A percentile compares a stretch with the other conserved stretches of the same genome.
These are phyloP conservation scores for Penicillium sp. DNA, from an alignment of 2,329 filamentous ascomycete genomes.

Conservation along the genomic window DNA sequence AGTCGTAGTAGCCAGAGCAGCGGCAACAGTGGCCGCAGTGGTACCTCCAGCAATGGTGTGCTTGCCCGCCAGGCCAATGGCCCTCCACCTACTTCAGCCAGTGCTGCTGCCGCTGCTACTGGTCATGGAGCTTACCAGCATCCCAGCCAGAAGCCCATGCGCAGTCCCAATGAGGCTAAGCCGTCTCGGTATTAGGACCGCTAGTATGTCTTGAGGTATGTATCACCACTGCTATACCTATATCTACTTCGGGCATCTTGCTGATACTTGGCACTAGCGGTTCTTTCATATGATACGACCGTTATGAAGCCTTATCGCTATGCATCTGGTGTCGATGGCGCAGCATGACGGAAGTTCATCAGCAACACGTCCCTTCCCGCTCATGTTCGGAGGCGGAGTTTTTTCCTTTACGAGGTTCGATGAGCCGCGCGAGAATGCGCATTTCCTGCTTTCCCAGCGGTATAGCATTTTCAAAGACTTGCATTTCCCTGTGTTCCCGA, in stretches of 20 bases:
- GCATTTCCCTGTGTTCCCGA: constrained; percentile 24
- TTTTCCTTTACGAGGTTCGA: constrained; percentile 20
- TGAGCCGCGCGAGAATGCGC: constrained; percentile 16
- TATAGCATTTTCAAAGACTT: constrained; percentile 22
- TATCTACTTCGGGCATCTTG: background rate
- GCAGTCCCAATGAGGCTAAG: constrained; percentile 14
- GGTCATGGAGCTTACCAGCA: constrained; percentile 9
- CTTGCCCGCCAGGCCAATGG: constrained; percentile 30
- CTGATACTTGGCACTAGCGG: constrained; percentile 7
- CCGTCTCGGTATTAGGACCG: constrained; percentile 16
- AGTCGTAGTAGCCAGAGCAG: constrained; percentile 41
- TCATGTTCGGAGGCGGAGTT: constrained; percentile 21
- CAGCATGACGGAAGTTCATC: constrained; percentile 13
- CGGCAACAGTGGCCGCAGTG: constrained; percentile 36
- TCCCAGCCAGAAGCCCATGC: background rate
- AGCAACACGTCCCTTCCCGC: background rate
- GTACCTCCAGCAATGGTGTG: constrained; percentile 28
- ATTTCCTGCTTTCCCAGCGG: constrained; percentile 27
- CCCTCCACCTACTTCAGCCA: constrained; percentile 28
- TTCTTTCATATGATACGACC: background rate
- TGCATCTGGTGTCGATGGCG: constrained; percentile 21
- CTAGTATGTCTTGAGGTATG: background rate
- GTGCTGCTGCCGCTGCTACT: constrained; percentile 17
- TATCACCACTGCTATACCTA: background rate
- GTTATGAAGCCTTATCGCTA: constrained; percentile 13